Percentiles rank a stretch among this genome's conserved stretches.
Conservation (phyloP, 2,329 filamentous ascomycete species). For the Calonectria multiphialidica region DNA sequence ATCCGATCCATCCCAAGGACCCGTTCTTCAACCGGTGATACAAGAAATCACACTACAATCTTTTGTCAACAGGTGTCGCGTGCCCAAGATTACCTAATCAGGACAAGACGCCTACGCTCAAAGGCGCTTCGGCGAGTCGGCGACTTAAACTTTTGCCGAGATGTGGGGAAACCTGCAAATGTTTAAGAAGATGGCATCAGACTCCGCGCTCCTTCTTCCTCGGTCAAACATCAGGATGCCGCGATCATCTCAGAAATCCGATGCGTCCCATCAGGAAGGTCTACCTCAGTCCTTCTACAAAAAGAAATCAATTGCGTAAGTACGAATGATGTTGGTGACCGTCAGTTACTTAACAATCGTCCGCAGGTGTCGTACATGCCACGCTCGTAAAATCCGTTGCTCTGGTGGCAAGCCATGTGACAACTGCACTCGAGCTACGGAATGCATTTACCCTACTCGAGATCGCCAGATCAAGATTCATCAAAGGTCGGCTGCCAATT, state of each 20-base stretch:
- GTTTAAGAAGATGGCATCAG: not conserved
- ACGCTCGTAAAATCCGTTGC: slow-evolving; percentile 14
- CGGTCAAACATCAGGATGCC: slow-evolving; percentile 4
- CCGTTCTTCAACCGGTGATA: not conserved
- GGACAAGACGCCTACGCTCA: not conserved
- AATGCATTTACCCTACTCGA: slow-evolving; percentile 10
- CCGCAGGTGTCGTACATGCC: not conserved
- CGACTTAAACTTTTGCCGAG: slow-evolving; percentile 3
- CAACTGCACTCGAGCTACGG: slow-evolving; percentile 6
- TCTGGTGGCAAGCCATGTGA: slow-evolving; percentile 12
- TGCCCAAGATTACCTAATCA: not conserved
- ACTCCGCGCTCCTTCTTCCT: not conserved
- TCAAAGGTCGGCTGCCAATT: not conserved
- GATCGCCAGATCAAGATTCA: slow-evolving; percentile 8
- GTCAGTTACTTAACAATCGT: not conserved
- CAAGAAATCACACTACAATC: not conserved
- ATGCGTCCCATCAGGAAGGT: not conserved
- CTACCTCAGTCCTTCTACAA: not conserved
- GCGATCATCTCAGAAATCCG: not conserved
- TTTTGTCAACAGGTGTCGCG: not conserved
- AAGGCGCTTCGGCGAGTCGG: not conserved
- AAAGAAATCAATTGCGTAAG: slow-evolving; percentile 11
- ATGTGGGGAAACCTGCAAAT: not conserved
- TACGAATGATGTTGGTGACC: not conserved
- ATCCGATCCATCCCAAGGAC: too few relatives aligned